Percentiles rank a stretch among this genome's conserved stretches.
These are phyloP conservation scores for Gentiana straminea DNA, from an alignment of 257 asterid genomes.

Conservation along the genomic window DNA sequence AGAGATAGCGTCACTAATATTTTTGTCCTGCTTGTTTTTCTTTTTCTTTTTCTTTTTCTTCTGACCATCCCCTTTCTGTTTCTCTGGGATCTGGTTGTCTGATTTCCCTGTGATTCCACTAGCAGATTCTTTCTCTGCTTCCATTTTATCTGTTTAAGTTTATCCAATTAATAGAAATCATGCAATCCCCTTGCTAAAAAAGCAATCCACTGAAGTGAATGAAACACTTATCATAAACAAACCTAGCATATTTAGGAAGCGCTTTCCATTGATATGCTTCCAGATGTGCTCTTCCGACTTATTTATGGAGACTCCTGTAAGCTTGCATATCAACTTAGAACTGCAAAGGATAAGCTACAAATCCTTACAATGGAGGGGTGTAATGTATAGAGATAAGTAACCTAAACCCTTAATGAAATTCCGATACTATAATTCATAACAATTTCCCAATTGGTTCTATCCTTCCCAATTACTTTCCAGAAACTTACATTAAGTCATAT, in stretches of 20 bases:
- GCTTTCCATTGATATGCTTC: constrained; percentile 93
- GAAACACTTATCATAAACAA: constrained; percentile 12
- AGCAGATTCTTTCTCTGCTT: constrained; percentile 28
- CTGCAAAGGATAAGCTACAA: constrained; percentile 25
- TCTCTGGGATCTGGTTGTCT: constrained; percentile 24
- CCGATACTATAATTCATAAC: too few species aligned
- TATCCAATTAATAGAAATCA: neutral
- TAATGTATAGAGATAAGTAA: too few species aligned
- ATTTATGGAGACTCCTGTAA: constrained; percentile 65
- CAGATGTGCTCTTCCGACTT: constrained; percentile 94
- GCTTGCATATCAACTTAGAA: constrained; percentile 64
- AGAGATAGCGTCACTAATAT: constrained; percentile 27
- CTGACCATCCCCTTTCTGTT: constrained; percentile 7
- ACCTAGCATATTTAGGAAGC: constrained; percentile 86
- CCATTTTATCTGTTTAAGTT: constrained; percentile 54
- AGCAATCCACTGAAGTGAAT: neutral
- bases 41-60: constrained; percentile 29
- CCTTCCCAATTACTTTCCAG: too few species aligned
- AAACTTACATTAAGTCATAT: too few species aligned
- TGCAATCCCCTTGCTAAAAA: neutral
- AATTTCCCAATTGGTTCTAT: too few species aligned
- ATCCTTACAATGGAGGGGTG: too few species aligned
- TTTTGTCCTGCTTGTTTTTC: constrained; percentile 15
- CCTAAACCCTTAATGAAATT: too few species aligned
- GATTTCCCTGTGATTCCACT: constrained; percentile 13